phyloP scores from a whole-genome alignment of 352 stramenopile genomes.

The Thraustochytrium sp. region DNA sequence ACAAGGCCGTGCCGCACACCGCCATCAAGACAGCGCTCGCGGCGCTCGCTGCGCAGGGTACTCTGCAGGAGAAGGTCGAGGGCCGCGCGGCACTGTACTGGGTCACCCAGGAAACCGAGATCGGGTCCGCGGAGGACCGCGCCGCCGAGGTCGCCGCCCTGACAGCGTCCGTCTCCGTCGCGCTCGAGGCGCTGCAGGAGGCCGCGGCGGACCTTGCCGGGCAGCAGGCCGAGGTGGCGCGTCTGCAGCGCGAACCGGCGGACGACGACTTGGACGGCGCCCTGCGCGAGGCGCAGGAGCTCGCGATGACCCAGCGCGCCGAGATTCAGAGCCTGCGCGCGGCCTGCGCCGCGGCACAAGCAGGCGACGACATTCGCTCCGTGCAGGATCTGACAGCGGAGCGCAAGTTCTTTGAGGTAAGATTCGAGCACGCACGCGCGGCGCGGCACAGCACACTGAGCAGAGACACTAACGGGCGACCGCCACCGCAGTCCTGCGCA shows the following conservation, averaged over 20 bases:
- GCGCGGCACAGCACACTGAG: too few relatives aligned
- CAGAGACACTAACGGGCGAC: too few relatives aligned
- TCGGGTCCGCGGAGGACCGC: neutral
- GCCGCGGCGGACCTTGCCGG: neutral
- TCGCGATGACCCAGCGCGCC: neutral
- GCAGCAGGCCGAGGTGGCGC: neutral
- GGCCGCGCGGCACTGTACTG: slow-evolving; percentile 23
- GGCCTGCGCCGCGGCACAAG: neutral
- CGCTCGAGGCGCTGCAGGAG: neutral
- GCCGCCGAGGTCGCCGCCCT: neutral
- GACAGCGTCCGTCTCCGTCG: neutral
- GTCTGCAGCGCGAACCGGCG: neutral
- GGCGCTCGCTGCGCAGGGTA: neutral
- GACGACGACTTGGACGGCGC: neutral
- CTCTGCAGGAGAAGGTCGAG: slow-evolving; percentile 20
- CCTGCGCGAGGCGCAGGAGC: neutral
- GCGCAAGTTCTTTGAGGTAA: neutral
- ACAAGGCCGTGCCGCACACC: neutral
- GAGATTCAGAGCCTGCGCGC: neutral
- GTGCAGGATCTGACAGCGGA: neutral
- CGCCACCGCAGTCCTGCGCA: too few relatives aligned
- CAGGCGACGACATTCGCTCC: neutral
- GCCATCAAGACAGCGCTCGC: neutral
- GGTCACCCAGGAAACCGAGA: neutral
- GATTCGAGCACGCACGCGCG: neutral